Percentiles rank a stretch among this genome's conserved stretches.
Conservation (phyloP, 129 eudicot genomes). For the Smallanthus sonchifolius region DNA sequence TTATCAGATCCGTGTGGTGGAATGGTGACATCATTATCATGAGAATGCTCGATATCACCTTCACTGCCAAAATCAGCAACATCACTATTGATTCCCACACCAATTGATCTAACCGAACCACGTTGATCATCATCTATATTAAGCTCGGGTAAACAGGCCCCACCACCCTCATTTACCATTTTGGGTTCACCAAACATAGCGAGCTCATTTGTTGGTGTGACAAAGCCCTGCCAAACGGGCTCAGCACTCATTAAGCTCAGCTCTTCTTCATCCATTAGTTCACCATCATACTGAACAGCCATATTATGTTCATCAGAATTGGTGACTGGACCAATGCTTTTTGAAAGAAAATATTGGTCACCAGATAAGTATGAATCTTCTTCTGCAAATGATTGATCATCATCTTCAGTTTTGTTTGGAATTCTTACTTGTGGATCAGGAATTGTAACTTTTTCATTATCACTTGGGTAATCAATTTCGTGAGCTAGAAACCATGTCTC, state of each 20-base stretch:
- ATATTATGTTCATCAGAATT: slow-evolving; percentile 48
- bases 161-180: slow-evolving; percentile 41
- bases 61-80: slow-evolving; percentile 65
- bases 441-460: slow-evolving; percentile 75
- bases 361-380: slow-evolving; percentile 91
- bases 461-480: slow-evolving; percentile 96
- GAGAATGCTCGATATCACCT: slow-evolving; percentile 59
- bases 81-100: slow-evolving; percentile 75
- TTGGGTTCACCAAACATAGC: slow-evolving; percentile 56
- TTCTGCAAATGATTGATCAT: slow-evolving; percentile 78
- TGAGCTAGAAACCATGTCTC: slow-evolving; percentile 97
- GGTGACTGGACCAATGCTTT: slow-evolving; percentile 40
- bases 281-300: slow-evolving; percentile 68
- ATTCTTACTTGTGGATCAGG: slow-evolving; percentile 66
- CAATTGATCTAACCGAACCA: slow-evolving; percentile 76
- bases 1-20: slow-evolving; percentile 29
- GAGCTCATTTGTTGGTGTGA: slow-evolving; percentile 56
- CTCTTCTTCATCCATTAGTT: slow-evolving; percentile 79
- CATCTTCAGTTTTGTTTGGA: slow-evolving; percentile 70
- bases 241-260: slow-evolving; percentile 71
- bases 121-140: slow-evolving; percentile 54
- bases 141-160: slow-evolving; percentile 42
- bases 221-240: slow-evolving; percentile 77
- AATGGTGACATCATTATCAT: slow-evolving; percentile 36
- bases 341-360: slow-evolving; percentile 56